phyloP scores from a whole-genome alignment of 2,329 filamentous ascomycete species.

The Ophiocordyceps australis region DNA sequence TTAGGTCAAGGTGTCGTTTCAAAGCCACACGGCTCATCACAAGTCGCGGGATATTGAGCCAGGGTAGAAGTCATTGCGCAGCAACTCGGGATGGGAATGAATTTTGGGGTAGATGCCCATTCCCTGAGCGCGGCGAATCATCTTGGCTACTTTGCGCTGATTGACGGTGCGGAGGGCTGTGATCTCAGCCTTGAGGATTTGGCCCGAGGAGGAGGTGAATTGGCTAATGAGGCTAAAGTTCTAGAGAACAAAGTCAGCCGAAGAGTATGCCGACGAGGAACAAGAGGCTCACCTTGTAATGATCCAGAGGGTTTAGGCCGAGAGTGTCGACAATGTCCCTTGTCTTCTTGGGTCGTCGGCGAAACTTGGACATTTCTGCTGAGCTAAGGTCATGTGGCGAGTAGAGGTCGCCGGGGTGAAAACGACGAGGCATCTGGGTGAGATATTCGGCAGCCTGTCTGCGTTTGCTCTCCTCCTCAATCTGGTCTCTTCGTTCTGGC shows the following conservation, averaged over 20 bases:
- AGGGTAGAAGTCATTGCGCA: constrained; percentile 26
- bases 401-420: constrained; percentile 70
- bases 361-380: constrained; percentile 70
- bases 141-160: constrained; percentile 85
- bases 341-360: constrained; percentile 33
- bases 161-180: constrained; percentile 78
- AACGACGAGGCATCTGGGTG: constrained; percentile 50
- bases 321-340: constrained; percentile 65
- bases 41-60: no score
- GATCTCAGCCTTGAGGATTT: constrained; percentile 58
- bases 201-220: constrained; percentile 68
- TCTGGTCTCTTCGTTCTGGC: constrained; percentile 10
- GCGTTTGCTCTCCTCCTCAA: constrained; percentile 18
- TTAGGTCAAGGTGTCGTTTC: no score
- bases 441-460: constrained; percentile 33
- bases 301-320: constrained; percentile 60
- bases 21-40: no score
- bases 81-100: constrained; percentile 71
- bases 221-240: constrained; percentile 88
- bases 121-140: constrained; percentile 73
- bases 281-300: constrained; percentile 57
- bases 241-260: no score
- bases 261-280: neutral
- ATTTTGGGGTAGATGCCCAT: constrained; percentile 85
- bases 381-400: constrained; percentile 72